These are phyloP conservation scores for Pseudocercospora macadamiae DNA, from an alignment of 2,329 filamentous ascomycete species.

Conservation along the genomic window DNA sequence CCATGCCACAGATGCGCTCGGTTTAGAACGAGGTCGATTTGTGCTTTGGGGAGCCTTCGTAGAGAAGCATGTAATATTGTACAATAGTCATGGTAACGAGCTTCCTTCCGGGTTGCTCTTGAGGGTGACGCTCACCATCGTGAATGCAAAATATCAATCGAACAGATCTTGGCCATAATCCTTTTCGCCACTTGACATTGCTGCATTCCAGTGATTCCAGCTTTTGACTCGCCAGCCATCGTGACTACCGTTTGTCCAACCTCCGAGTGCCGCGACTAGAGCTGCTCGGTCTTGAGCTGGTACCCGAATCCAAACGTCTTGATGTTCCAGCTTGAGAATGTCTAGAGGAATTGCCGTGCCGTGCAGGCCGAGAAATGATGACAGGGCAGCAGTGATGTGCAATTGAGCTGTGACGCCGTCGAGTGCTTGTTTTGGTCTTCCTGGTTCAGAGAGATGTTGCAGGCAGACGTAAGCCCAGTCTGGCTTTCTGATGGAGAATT, in stretches of 20 bases:
- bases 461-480: slow-evolving; percentile 49
- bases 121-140: background rate
- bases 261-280: slow-evolving; percentile 67
- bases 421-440: slow-evolving; percentile 36
- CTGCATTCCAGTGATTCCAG: slow-evolving; percentile 67
- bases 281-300: slow-evolving; percentile 62
- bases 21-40: slow-evolving; percentile 4
- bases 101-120: slow-evolving; percentile 1
- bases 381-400: slow-evolving; percentile 66
- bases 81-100: slow-evolving; percentile 23
- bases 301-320: slow-evolving; percentile 66
- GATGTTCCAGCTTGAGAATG: slow-evolving; percentile 63
- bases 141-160: slow-evolving; percentile 28
- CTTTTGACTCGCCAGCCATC: slow-evolving; percentile 56
- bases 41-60: background rate
- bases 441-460: slow-evolving; percentile 32
- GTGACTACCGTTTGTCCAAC: slow-evolving; percentile 59
- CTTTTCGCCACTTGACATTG: slow-evolving; percentile 56
- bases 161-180: slow-evolving; percentile 53
- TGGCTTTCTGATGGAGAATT: slow-evolving; percentile 44
- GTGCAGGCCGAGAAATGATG: slow-evolving; percentile 70
- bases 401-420: slow-evolving; percentile 66
- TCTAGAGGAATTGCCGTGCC: slow-evolving; percentile 71
- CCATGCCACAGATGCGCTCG: slow-evolving; percentile 7
- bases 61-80: slow-evolving; percentile 24